Conservation (phyloP, 164 flowering plant species). For the Cinnamomum micranthum region DNA sequence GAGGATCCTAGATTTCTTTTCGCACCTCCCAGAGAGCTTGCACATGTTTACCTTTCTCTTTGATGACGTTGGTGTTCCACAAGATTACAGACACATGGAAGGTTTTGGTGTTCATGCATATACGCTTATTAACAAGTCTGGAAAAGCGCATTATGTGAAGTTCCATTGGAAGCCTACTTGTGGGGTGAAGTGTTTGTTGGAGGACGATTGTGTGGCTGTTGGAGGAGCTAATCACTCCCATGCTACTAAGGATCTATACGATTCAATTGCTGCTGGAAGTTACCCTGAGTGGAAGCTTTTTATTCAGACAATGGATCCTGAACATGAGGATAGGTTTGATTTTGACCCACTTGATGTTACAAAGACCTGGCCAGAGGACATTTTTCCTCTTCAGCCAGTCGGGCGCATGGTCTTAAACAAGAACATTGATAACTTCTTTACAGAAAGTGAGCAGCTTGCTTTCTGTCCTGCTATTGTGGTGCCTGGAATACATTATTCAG, state of each 20-base stretch:
- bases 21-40: slow-evolving; percentile 93
- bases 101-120: slow-evolving; percentile 94
- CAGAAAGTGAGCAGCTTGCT: slow-evolving; percentile 95
- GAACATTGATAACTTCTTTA: slow-evolving; percentile 95
- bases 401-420: slow-evolving; percentile 92
- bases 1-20: slow-evolving; percentile 79
- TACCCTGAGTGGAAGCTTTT: slow-evolving; percentile 96
- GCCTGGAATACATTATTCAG: slow-evolving; percentile 89
- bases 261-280: slow-evolving; percentile 88
- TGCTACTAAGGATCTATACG: slow-evolving; percentile 94
- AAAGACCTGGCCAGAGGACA: slow-evolving; percentile 98
- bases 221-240: slow-evolving; percentile 98
- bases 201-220: slow-evolving; percentile 79
- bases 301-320: slow-evolving; percentile 89
- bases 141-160: slow-evolving; percentile 78
- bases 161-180: slow-evolving; percentile 99
- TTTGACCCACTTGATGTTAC: slow-evolving; percentile 97
- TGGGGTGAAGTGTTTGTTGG: slow-evolving; percentile 81
- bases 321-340: slow-evolving; percentile 75
- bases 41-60: slow-evolving; percentile 86
- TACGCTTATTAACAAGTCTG: slow-evolving; percentile 72
- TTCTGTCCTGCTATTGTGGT: slow-evolving; percentile 86
- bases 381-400: slow-evolving; percentile 84
- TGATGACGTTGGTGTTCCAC: slow-evolving; percentile 90
- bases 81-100: slow-evolving; percentile 94